Evolutionary conservation across 78 protist species (phyloP), one percentile per base, ranked within the genome.

Genomic region (Guillardia theta): DNA sequence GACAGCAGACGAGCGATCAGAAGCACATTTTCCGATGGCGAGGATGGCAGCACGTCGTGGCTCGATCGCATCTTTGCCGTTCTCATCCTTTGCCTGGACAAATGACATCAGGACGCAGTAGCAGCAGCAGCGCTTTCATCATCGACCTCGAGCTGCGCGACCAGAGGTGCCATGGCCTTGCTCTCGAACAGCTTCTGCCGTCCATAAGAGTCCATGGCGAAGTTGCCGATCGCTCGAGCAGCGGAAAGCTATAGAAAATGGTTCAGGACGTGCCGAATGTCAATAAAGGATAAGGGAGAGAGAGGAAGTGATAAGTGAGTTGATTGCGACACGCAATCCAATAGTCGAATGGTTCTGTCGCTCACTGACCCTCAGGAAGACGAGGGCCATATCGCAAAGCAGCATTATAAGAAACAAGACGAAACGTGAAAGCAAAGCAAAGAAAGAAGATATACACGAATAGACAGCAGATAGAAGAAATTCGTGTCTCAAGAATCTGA

Each of bases 41-140:
- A 78, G 48, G 9, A 78, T 78, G 37, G 90, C 90, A 10, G 90
- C 90, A 36, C 90, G 90, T 9, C 90, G 45, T 1, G 90, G 90
- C 90, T 78, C 90, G 48, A 78, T 78, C 1, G 90, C 90, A 30
- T 78, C 90, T 36, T 78, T 78, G 53, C 90, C 90, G 48, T 78
- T 78, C 48, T 78, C 90, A 50, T 78, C 90, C 90, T 78, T 44
- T 0, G 88, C 88, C 88, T 77, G 88, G 15, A 22, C 15, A 12
- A 64, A 12, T 64, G n/a, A 19, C 58, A 15, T 50, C 10, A 15
- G 58, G 58, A 10, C 30, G 58, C 30, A 10, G 58, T 50, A 50
- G 58, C 58, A 50, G 58, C 15, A 50, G 58, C 30, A 10, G 58
- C 58, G 58, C 30, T 50, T 50, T 50, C 30, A n/a, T n/a, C n/a